Evolutionary conservation across 2,329 filamentous ascomycete species (phyloP).

Genomic region (Ceratocystis colombiana): DNA sequence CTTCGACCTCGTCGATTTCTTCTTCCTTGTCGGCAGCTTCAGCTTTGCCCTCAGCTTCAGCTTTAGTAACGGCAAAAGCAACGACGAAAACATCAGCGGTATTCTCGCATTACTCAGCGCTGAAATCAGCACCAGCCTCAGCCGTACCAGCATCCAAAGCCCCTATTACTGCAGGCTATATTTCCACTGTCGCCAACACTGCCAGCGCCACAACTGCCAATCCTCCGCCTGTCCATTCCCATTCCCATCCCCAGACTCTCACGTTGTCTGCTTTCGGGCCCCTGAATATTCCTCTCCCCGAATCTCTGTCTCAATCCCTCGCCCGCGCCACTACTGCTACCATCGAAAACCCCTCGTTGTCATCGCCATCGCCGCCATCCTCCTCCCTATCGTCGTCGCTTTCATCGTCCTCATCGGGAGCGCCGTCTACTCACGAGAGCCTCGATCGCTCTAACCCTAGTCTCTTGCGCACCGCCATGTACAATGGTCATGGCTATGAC

Average conservation of each 20-base stretch:
- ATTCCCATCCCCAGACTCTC: slow-evolving; percentile 15
- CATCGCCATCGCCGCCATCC: not conserved
- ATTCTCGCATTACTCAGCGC: not conserved
- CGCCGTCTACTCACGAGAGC: not conserved
- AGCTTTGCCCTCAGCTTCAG: too few relatives aligned
- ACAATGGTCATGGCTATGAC: slow-evolving; percentile 24
- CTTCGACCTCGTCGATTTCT: not conserved
- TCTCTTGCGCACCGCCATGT: slow-evolving; percentile 20
- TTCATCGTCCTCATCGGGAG: not conserved
- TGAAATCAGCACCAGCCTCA: too few relatives aligned
- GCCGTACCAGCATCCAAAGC: not conserved
- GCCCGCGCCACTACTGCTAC: not conserved
- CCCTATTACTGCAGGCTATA: slow-evolving; percentile 4
- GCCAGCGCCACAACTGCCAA: slow-evolving; percentile 7
- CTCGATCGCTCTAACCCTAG: not conserved
- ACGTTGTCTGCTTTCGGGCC: slow-evolving; percentile 17
- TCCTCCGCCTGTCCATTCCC: not conserved
- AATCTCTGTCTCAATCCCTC: not conserved
- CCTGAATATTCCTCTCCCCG: slow-evolving; percentile 16
- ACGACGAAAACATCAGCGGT: not conserved
- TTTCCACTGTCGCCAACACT: not conserved
- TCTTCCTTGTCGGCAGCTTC: not conserved
- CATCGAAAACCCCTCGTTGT: not conserved
- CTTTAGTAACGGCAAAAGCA: not conserved
- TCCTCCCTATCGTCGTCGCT: not conserved